Evolutionary conservation across 2,329 filamentous ascomycete genomes (phyloP).

Genomic region (Stagonosporopsis rhizophila): DNA sequence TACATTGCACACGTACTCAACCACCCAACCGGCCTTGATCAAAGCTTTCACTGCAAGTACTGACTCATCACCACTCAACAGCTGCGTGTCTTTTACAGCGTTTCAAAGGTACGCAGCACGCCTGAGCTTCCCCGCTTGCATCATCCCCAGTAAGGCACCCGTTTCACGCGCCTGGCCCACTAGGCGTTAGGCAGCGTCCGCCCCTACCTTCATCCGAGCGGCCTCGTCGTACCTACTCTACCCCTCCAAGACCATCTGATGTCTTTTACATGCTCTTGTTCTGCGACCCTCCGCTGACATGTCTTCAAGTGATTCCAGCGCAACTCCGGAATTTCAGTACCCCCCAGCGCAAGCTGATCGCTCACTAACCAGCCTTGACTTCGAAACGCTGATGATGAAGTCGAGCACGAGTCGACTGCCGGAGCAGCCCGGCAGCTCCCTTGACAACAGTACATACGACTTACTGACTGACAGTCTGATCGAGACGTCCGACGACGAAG

Average conservation of each 20-base stretch:
- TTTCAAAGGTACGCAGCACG: slow-evolving; percentile 13
- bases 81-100: background rate
- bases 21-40: slow-evolving; percentile 5
- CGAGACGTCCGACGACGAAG: slow-evolving; percentile 48
- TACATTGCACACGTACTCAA: slow-evolving; percentile 6
- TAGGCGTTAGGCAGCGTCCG: slow-evolving; percentile 36
- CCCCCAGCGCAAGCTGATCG: slow-evolving; percentile 42
- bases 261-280: slow-evolving; percentile 6
- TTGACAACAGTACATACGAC: slow-evolving; percentile 49
- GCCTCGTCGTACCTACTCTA: slow-evolving; percentile 15
- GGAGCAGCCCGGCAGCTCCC: slow-evolving; percentile 38
- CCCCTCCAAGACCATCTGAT: slow-evolving; percentile 18
- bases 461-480: slow-evolving; percentile 39
- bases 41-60: background rate
- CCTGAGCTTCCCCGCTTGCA: slow-evolving; percentile 23
- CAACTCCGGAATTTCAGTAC: slow-evolving; percentile 40
- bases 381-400: slow-evolving; percentile 46
- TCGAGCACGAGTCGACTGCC: slow-evolving; percentile 35
- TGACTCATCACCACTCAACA: background rate
- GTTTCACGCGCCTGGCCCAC: slow-evolving; percentile 30
- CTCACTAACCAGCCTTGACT: slow-evolving; percentile 42
- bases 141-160: slow-evolving; percentile 25
- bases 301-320: slow-evolving; percentile 34
- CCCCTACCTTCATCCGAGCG: slow-evolving; percentile 24
- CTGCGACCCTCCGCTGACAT: slow-evolving; percentile 39